phyloP scores from a whole-genome alignment of 2,329 filamentous ascomycete genomes.

The Botrytis fabae region DNA sequence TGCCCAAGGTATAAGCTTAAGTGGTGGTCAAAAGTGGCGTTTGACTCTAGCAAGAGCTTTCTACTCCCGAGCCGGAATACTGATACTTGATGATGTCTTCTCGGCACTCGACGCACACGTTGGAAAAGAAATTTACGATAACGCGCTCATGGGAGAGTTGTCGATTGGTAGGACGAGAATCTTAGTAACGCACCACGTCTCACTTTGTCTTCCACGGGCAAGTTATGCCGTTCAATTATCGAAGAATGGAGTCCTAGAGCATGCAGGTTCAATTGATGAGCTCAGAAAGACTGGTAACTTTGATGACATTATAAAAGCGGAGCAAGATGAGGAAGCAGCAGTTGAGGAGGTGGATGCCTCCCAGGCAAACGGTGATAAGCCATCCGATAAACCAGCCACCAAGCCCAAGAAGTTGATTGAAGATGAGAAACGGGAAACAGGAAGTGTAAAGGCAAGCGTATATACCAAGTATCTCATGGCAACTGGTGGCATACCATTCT shows the following conservation, averaged over 20 bases:
- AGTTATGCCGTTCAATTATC: conserved; percentile 72
- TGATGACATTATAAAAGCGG: conserved; percentile 57
- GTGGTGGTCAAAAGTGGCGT: conserved; percentile 79
- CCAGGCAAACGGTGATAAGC: conserved; percentile 47
- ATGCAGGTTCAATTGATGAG: conserved; percentile 62
- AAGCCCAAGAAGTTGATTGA: conserved; percentile 66
- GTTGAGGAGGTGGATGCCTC: conserved; percentile 53
- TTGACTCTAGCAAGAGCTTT: conserved; percentile 75
- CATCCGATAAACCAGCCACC: conserved; percentile 41
- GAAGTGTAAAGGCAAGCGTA: conserved; percentile 65
- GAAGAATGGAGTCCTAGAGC: conserved; percentile 62
- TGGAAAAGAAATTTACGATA: conserved; percentile 73
- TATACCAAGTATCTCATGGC: conserved; percentile 66
- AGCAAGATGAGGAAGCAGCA: conserved; percentile 47
- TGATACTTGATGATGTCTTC: conserved; percentile 80
- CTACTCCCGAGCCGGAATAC: conserved; percentile 72
- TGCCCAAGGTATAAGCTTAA: conserved; percentile 78
- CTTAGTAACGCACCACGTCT: conserved; percentile 76
- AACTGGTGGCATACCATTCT: conserved; percentile 63
- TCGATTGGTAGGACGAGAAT: conserved; percentile 69
- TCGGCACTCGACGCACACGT: conserved; percentile 77
- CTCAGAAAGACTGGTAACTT: conserved; percentile 55
- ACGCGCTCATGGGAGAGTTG: conserved; percentile 70
- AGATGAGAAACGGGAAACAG: conserved; percentile 68
- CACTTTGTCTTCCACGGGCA: conserved; percentile 65